Percentiles rank a stretch among this genome's conserved stretches.
Evolutionary conservation across 1,284 basidiomycete species (phyloP).

Genomic region (Anthracocystis walkeri): DNA sequence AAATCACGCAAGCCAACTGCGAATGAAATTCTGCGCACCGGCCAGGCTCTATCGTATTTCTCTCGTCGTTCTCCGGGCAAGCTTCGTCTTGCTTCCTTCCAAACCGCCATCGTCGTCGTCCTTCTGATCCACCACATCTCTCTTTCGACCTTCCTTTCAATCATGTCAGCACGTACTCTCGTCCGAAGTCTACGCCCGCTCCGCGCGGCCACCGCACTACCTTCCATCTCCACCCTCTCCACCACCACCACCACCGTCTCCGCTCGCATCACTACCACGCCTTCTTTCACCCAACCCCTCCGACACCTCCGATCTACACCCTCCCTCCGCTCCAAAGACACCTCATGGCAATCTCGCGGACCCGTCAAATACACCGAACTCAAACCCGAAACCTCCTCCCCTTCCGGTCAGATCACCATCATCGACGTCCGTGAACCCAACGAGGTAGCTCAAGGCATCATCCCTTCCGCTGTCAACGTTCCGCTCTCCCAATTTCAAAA

Average conservation of each 20-base stretch:
- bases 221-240: background rate
- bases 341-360: slow-evolving; percentile 55
- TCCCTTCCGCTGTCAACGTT: slow-evolving; percentile 93
- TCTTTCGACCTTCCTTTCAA: background rate
- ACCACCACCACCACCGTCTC: background rate
- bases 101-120: too few species aligned
- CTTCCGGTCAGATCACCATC: slow-evolving; percentile 74
- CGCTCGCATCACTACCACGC: too few species aligned
- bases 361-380: slow-evolving; percentile 83
- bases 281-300: too few species aligned
- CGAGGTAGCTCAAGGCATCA: slow-evolving; percentile 92
- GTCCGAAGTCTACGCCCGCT: slow-evolving; percentile 3
- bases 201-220: background rate
- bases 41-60: background rate
- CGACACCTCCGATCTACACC: slow-evolving; percentile 15
- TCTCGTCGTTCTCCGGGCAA: background rate
- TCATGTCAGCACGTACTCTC: slow-evolving; percentile 17
- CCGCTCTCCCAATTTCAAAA: slow-evolving; percentile 83
- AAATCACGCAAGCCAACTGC: background rate
- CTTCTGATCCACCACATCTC: background rate
- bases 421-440: slow-evolving; percentile 89
- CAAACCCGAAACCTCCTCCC: slow-evolving; percentile 83
- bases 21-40: slow-evolving; percentile 3
- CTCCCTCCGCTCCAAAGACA: slow-evolving; percentile 30
- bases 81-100: background rate